A percentile compares a stretch with the other conserved stretches of the same genome.
Conservation (phyloP, 495 filamentous ascomycete species). For the Penicillium canescens region DNA sequence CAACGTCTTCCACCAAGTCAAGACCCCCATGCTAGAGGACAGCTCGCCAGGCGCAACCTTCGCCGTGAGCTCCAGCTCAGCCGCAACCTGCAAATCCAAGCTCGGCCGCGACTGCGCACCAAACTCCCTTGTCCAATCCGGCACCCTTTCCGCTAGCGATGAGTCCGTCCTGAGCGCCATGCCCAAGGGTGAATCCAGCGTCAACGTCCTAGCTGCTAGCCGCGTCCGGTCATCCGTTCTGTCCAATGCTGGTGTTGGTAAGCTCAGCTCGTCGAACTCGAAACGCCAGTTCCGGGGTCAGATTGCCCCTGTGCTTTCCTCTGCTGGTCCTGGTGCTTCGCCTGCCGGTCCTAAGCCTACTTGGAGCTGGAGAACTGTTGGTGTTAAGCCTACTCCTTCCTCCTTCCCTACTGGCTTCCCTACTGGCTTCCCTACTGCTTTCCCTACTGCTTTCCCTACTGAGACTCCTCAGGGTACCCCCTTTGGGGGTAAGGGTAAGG, state of each 20-base stretch:
- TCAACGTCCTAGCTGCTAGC: conserved; percentile 18
- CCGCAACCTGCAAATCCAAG: conserved; percentile 23
- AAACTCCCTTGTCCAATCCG: conserved; percentile 26
- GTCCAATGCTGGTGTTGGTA: conserved; percentile 30
- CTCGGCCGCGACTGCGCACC: conserved; percentile 29
- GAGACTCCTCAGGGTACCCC: too few relatives aligned
- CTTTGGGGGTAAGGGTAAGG: too few relatives aligned
- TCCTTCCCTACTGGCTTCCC: background rate
- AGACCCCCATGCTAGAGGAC: conserved; percentile 22
- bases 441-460: background rate
- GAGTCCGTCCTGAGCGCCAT: conserved; percentile 24
- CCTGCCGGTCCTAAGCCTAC: conserved; percentile 5
- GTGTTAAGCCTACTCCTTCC: conserved; percentile 11
- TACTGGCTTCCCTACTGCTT: background rate
- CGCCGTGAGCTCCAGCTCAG: conserved; percentile 18
- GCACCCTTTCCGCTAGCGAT: conserved; percentile 21
- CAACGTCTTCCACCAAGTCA: conserved; percentile 33
- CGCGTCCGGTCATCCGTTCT: conserved; percentile 26
- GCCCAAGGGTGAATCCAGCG: conserved; percentile 21
- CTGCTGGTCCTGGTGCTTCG: conserved; percentile 15
- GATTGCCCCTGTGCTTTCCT: conserved; percentile 2
- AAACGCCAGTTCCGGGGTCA: conserved; percentile 3
- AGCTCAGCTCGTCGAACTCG: conserved; percentile 20
- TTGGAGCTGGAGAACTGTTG: conserved; percentile 17
- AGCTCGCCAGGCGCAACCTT: conserved; percentile 23